Base-by-base conservation (phyloP, 306 rosid genomes). In the Dalbergia cultrata region DNA sequence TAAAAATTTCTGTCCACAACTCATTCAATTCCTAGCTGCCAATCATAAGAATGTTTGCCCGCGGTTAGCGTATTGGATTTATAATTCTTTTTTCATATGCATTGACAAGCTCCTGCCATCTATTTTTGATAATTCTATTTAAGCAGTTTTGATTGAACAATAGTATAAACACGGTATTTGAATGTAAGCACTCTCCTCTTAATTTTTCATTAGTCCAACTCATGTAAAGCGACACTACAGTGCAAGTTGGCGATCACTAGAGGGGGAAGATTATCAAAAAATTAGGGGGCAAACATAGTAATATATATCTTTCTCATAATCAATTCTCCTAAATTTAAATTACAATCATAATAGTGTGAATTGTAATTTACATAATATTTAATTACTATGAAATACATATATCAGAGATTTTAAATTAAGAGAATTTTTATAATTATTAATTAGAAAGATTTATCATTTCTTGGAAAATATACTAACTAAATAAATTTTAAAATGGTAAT, bases 21-120 rank as follows among this genome's bases (percentile, higher is more conserved):
- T 47, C 61, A 17, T 61, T 76, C 14, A 82, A 69, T 73, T 65
- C 57, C 9, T 45, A 45, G 37, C 18, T 49, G 26, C 41, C 77
- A 39, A 16, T 63, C 41, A 5, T 3, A 22, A 82, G 82, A 76
- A 76, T 82, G 69, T 82, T 76, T 61, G 69, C 35, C 70, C 41
- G 49, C 14, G 64, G 49, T 52, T 80, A 60, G 73, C 66, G 53
- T 76, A 60, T 81, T 39, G 52, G 63, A 44, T 66, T 67, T 59
- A 13, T 21, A 59, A 26, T 68, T 81, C 35, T 26, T 47, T 37
- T 71, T 37, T 71, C 58, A 39, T 21, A 47, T 19, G 41, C 18
- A 39, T 50, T 72, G 31, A 66, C 74, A 31, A 31, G 53, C 19
- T 54, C 13, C 8, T 64, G 26, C 22, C 69, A 53, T 73, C 66